Base-by-base conservation (phyloP, 2,329 filamentous ascomycete species). In the Onygenales sp. region DNA sequence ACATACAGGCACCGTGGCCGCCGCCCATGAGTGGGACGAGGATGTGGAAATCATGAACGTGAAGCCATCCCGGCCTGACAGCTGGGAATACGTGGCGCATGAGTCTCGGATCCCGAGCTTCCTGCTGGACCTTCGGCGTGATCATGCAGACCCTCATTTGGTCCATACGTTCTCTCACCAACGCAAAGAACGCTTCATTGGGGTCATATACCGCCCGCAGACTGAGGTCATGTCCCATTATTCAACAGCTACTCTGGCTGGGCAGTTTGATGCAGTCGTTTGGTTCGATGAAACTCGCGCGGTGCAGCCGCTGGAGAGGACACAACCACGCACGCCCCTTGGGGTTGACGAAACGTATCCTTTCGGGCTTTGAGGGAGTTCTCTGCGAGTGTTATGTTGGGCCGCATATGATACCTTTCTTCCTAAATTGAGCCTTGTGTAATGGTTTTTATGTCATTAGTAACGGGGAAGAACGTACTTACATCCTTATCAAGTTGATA, bases 191-290 rank as follows among this genome's bases (percentile, higher is more conserved):
- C 67, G 77, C 9, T 79, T 78, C 56, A 79, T 79, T 44, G 77
- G 76, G 0, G 77, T 79, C 10, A 74, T 79, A 36, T 79, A 79
- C 58, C 65, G 71, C 3, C 76, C 76, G 3, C 64, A 67, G n/a
- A 77, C 75, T 0, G 77, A 79, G 61, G 61, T 70, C 6, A 62
- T 68, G 54, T 77, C 75, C 39, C 76, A 79, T 58, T 79, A 79
- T 59, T 74, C 73, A 7, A 61, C 67, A 17, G 71, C 74, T 0
- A 65, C 70, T 46, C 62, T 79, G 48, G 67, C 74, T 42, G 65
- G 73, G 45, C 77, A 79, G 63, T 74, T 78, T 53, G 76, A 79
- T 58, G 74, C 67, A 1, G 73, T 72, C 53, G 58, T 78, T 3
- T 79, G 76, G 74, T 77, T 79, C 54, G 75, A 79, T 61, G 56